phyloP scores from a whole-genome alignment of 192 early-diverging fungal genomes.

The Chytriomyces hyalinus region DNA sequence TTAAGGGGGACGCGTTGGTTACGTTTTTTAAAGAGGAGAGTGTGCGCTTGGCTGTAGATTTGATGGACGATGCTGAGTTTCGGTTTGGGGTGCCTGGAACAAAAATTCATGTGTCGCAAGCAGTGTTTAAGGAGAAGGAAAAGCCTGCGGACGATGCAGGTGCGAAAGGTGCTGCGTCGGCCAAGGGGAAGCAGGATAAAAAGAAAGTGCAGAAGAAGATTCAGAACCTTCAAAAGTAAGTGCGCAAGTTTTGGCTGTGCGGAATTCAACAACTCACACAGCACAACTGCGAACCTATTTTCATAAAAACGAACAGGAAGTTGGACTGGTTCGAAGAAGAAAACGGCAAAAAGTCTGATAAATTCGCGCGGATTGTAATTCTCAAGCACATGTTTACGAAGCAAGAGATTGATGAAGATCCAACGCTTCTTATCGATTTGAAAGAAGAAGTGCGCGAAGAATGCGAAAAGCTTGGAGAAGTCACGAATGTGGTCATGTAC shows the following conservation, averaged over 20 bases:
- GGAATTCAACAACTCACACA: background rate
- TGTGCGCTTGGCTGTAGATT: constrained; percentile 79
- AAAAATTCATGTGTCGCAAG: constrained; percentile 78
- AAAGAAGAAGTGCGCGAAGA: constrained; percentile 93
- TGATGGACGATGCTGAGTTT: constrained; percentile 87
- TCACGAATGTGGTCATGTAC: constrained; percentile 92
- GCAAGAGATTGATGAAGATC: constrained; percentile 87
- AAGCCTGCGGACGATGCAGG: constrained; percentile 36
- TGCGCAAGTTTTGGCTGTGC: background rate
- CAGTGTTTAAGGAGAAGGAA: constrained; percentile 82
- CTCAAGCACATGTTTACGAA: constrained; percentile 95
- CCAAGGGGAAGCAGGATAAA: constrained; percentile 44
- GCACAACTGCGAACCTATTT: background rate
- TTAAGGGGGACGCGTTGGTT: constrained; percentile 93
- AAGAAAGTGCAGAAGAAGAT: constrained; percentile 49
- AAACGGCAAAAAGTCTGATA: constrained; percentile 69
- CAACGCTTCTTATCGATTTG: constrained; percentile 85
- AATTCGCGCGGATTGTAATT: constrained; percentile 82
- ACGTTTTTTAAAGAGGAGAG: constrained; percentile 91
- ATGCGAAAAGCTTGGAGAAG: constrained; percentile 90
- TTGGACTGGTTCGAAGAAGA: constrained; percentile 89
- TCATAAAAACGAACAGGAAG: constrained; percentile 58
- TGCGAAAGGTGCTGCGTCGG: constrained; percentile 6
- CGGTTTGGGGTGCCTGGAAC: constrained; percentile 63
- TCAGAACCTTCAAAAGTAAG: constrained; percentile 78